Percentiles rank a stretch among this genome's conserved stretches.
phyloP scores from a whole-genome alignment of 495 filamentous ascomycete species.

The Neurospora sublineolata region DNA sequence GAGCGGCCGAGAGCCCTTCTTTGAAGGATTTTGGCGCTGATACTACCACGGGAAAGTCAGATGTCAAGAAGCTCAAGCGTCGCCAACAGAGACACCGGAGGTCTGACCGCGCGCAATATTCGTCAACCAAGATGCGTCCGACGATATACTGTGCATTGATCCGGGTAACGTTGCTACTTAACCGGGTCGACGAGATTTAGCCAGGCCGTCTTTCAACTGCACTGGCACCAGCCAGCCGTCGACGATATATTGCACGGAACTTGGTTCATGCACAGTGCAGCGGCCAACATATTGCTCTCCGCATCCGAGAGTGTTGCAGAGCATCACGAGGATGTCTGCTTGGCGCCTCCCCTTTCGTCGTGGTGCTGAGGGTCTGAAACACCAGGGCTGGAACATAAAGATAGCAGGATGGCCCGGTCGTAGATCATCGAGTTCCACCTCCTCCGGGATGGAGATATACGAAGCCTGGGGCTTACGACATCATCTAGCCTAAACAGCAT shows the following conservation, averaged over 20 bases:
- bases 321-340: background rate
- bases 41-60: background rate
- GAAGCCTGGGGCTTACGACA: background rate
- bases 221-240: background rate
- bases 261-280: background rate
- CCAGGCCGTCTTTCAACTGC: background rate
- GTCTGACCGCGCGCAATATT: background rate
- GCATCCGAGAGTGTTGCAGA: background rate
- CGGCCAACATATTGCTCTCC: background rate
- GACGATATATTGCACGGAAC: background rate
- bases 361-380: background rate
- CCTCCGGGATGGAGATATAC: background rate
- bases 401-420: background rate
- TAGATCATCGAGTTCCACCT: background rate
- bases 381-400: background rate
- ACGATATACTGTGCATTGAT: background rate
- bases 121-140: background rate
- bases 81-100: background rate
- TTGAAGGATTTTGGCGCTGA: background rate
- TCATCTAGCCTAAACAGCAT: background rate
- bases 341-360: background rate
- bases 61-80: background rate
- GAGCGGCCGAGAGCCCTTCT: background rate
- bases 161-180: background rate
- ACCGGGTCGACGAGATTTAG: background rate